phyloP scores from a whole-genome alignment of 306 rosid species.

The Dryas alaskensis region DNA sequence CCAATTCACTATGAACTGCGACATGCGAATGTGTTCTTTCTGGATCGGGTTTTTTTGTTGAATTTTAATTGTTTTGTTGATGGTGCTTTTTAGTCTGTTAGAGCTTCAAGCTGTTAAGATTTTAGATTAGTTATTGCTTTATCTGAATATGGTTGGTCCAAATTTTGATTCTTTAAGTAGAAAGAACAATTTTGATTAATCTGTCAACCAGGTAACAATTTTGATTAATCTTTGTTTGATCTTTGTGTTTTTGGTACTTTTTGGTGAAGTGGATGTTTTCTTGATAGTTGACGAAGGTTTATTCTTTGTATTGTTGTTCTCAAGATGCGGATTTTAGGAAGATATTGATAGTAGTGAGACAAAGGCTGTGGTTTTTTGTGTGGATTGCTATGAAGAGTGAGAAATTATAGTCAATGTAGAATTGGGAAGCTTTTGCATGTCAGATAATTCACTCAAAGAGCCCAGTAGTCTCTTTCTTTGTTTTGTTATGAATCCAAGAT shows the following conservation, averaged over 20 bases:
- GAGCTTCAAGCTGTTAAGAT: slow-evolving; percentile 5
- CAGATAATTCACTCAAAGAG: background rate
- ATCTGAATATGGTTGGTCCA: background rate
- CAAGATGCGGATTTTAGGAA: background rate
- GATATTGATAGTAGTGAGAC: background rate
- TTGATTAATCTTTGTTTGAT: background rate
- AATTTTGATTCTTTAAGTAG: background rate
- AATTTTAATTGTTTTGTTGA: background rate
- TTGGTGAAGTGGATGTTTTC: slow-evolving; percentile 3
- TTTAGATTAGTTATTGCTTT: background rate
- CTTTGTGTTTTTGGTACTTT: background rate
- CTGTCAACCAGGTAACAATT: background rate
- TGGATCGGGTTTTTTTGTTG: slow-evolving; percentile 27
- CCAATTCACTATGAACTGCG: slow-evolving; percentile 4
- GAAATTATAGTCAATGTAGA: background rate
- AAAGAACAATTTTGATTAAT: background rate
- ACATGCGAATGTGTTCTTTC: slow-evolving; percentile 19
- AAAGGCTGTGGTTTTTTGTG: background rate
- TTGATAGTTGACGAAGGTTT: background rate
- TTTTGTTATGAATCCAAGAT: background rate
- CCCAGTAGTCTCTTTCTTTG: background rate
- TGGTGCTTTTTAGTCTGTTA: background rate
- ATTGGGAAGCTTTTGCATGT: background rate
- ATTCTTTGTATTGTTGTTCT: background rate
- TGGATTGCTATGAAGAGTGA: background rate